phyloP scores from a whole-genome alignment of 78 protist genomes.

The Anaeramoeba flamelloides region DNA sequence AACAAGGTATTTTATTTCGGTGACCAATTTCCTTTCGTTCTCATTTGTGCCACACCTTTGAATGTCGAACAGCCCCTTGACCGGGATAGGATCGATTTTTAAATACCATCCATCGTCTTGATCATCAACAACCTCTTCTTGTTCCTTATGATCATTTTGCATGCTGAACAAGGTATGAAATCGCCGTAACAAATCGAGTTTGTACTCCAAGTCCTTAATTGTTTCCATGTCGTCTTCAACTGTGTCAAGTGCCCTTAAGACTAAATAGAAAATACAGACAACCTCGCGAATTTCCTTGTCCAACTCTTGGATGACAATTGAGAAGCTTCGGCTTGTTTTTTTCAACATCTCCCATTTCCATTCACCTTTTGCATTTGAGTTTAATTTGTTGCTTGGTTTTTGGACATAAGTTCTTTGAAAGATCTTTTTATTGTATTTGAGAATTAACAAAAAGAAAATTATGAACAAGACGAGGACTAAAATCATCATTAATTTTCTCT shows the following conservation, averaged over 20 bases:
- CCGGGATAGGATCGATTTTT: constrained; percentile 40
- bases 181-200: constrained; percentile 23
- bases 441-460: too few species aligned
- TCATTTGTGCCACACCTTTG: constrained; percentile 33
- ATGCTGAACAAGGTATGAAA: constrained; percentile 24
- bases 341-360: too few species aligned
- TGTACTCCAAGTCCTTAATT: constrained; percentile 6
- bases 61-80: constrained; percentile 42
- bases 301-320: constrained; percentile 53
- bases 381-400: too few species aligned
- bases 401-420: too few species aligned
- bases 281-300: constrained; percentile 34
- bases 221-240: constrained; percentile 75
- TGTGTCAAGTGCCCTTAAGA: constrained; percentile 80
- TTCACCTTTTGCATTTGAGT: too few species aligned
- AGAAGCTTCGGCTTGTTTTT: constrained; percentile 49
- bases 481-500: too few species aligned
- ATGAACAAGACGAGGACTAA: too few species aligned
- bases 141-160: constrained; percentile 18
- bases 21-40: constrained; percentile 3
- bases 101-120: constrained; percentile 23
- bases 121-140: constrained; percentile 18
- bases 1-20: background rate
- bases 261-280: constrained; percentile 77
- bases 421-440: too few species aligned